phyloP scores from a whole-genome alignment of 768 basidiomycete species.

The Sarcomyxa edulis region DNA sequence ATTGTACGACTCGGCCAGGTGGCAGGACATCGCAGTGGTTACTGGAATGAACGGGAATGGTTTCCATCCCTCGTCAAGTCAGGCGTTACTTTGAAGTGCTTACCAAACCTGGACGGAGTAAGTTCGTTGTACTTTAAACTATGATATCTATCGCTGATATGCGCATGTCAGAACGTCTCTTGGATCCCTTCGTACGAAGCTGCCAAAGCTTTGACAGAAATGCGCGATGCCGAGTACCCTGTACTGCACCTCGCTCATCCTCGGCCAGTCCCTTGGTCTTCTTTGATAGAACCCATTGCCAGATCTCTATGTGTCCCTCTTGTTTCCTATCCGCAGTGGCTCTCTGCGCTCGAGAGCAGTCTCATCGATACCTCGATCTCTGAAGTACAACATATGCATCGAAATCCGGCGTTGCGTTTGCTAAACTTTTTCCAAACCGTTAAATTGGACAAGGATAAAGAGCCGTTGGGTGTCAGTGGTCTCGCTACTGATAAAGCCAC shows the following conservation, averaged over 20 bases:
- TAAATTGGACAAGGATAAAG: slow-evolving; percentile 12
- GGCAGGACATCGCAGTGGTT: slow-evolving; percentile 29
- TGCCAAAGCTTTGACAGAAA: slow-evolving; percentile 20
- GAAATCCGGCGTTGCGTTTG: slow-evolving; percentile 21
- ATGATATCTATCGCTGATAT: background rate
- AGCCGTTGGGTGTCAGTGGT: slow-evolving; percentile 18
- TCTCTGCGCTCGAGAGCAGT: slow-evolving; percentile 13
- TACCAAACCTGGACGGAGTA: slow-evolving; percentile 19
- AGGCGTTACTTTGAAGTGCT: slow-evolving; percentile 18
- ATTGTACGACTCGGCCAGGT: slow-evolving; percentile 42
- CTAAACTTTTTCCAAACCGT: slow-evolving; percentile 21
- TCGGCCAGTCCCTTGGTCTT: slow-evolving; percentile 16
- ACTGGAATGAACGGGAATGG: slow-evolving; percentile 41
- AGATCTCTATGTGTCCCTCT: slow-evolving; percentile 18
- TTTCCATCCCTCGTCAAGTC: slow-evolving; percentile 32
- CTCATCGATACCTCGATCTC: slow-evolving; percentile 5
- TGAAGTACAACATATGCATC: no score
- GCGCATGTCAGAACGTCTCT: slow-evolving; percentile 20
- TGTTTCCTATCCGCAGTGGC: slow-evolving; percentile 25
- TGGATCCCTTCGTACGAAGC: slow-evolving; percentile 27
- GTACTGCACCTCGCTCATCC: slow-evolving; percentile 22
- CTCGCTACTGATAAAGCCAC: slow-evolving; percentile 11
- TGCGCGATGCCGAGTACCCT: slow-evolving; percentile 10
- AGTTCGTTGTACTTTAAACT: background rate
- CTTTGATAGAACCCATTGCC: slow-evolving; percentile 15